A percentile compares a stretch with the other conserved stretches of the same genome.
phyloP scores from a whole-genome alignment of 2,329 filamentous ascomycete genomes.

The Aspergillus sp. region DNA sequence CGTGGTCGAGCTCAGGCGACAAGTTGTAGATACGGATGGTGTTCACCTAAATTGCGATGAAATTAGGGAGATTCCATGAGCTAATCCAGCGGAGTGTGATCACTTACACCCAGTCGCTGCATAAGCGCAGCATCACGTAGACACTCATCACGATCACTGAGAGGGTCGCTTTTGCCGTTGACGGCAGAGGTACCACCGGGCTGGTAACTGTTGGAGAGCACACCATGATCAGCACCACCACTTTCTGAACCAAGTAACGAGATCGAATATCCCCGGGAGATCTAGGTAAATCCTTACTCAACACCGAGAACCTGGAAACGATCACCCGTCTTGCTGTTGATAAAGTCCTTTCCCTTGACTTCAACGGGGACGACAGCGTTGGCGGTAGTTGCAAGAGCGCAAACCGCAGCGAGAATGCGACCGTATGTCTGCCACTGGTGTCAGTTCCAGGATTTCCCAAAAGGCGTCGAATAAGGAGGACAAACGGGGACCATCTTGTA shows the following conservation, averaged over 20 bases:
- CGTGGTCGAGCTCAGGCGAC: conserved; percentile 59
- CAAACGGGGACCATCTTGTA: conserved; percentile 25
- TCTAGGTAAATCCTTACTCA: conserved; percentile 45
- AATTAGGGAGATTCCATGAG: neutral
- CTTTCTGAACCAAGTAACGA: conserved; percentile 16
- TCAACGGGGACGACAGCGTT: conserved; percentile 57
- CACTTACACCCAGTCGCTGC: conserved; percentile 58
- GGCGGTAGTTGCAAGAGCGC: conserved; percentile 46
- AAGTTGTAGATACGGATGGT: conserved; percentile 67
- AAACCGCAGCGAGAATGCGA: conserved; percentile 40
- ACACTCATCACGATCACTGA: conserved; percentile 59
- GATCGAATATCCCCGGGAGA: conserved; percentile 11
- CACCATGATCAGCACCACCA: conserved; percentile 18
- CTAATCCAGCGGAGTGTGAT: neutral
- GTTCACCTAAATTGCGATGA: conserved; percentile 47
- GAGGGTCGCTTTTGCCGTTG: conserved; percentile 54
- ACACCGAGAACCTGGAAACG: conserved; percentile 64
- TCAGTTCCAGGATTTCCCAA: neutral
- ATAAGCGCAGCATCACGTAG: conserved; percentile 64
- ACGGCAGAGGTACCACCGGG: conserved; percentile 62
- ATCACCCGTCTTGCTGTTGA: conserved; percentile 58
- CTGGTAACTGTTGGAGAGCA: conserved; percentile 51
- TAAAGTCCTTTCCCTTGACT: conserved; percentile 61
- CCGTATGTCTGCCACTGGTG: conserved; percentile 28
- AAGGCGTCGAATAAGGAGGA: neutral